Percentiles rank a stretch among this genome's conserved stretches.
These are phyloP conservation scores for Colletotrichum gloeosporioides DNA, from an alignment of 2,329 filamentous ascomycete species.

Conservation along the genomic window DNA sequence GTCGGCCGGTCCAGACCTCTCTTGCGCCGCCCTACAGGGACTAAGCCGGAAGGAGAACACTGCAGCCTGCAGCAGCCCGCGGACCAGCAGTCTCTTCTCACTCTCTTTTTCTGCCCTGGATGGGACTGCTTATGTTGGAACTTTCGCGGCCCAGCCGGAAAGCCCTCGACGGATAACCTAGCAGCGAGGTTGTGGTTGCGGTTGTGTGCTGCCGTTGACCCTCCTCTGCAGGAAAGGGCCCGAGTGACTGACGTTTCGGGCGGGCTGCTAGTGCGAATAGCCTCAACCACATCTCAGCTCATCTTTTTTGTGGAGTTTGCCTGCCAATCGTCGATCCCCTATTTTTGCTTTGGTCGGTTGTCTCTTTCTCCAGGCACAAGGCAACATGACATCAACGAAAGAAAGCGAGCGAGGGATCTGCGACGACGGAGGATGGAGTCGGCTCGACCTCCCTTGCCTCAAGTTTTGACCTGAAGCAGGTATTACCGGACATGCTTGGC, in stretches of 20 bases:
- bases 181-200: neutral
- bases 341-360: neutral
- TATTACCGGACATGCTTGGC: slow-evolving; percentile 9
- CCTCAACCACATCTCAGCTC: slow-evolving; percentile 4
- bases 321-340: neutral
- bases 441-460: slow-evolving; percentile 1
- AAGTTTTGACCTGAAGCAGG: neutral
- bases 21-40: neutral
- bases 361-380: neutral
- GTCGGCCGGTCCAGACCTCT: neutral
- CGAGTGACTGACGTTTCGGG: neutral
- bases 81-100: neutral
- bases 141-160: neutral
- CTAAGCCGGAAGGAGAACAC: neutral
- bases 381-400: slow-evolving; percentile 7
- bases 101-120: neutral
- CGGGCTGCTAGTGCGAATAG: neutral
- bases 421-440: neutral
- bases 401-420: neutral
- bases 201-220: neutral
- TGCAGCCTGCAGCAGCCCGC: neutral
- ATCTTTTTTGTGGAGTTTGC: neutral
- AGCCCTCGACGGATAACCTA: neutral
- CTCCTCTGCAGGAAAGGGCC: neutral
- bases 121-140: neutral